phyloP scores from a whole-genome alignment of 139 green algal genomes.

The Chlorella sp. region DNA sequence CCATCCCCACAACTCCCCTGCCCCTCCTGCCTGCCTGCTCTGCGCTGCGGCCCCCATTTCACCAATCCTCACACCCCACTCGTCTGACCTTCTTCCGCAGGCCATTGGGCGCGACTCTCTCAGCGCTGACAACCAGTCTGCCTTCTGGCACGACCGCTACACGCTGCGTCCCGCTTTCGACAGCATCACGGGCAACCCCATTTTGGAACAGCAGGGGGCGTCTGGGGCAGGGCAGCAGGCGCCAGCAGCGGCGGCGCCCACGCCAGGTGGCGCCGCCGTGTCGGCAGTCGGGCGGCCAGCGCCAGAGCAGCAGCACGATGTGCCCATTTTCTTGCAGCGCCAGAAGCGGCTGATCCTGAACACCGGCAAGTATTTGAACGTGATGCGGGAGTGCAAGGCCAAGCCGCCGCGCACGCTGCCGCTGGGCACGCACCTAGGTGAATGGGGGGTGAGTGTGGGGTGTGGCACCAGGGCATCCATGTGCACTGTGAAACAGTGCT shows the following conservation, averaged over 20 bases:
- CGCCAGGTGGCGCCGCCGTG: background rate
- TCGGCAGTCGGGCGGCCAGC: background rate
- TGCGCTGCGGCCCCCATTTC: background rate
- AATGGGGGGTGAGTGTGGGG: background rate
- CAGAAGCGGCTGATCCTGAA: slow-evolving; percentile 60
- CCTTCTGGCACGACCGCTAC: slow-evolving; percentile 86
- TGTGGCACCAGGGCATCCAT: background rate
- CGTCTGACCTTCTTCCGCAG: slow-evolving; percentile 14
- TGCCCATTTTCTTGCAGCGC: slow-evolving; percentile 76
- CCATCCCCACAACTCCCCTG: background rate
- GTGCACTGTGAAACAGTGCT: background rate
- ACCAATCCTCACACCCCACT: too few species aligned
- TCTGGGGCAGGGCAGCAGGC: background rate
- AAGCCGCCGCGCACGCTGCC: slow-evolving; percentile 50
- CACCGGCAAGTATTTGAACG: slow-evolving; percentile 94
- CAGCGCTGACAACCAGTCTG: slow-evolving; percentile 52
- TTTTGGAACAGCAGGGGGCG: background rate
- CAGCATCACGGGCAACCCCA: background rate
- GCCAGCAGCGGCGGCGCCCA: background rate
- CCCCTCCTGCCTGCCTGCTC: background rate
- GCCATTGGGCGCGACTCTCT: slow-evolving; percentile 44
- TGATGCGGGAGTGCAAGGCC: slow-evolving; percentile 79
- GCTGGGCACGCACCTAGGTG: slow-evolving; percentile 43
- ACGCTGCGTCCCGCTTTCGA: slow-evolving; percentile 56
- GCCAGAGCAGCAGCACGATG: slow-evolving; percentile 47